Conservation (phyloP, 805 yeast genomes). For the Suhomyces pyralidae region DNA sequence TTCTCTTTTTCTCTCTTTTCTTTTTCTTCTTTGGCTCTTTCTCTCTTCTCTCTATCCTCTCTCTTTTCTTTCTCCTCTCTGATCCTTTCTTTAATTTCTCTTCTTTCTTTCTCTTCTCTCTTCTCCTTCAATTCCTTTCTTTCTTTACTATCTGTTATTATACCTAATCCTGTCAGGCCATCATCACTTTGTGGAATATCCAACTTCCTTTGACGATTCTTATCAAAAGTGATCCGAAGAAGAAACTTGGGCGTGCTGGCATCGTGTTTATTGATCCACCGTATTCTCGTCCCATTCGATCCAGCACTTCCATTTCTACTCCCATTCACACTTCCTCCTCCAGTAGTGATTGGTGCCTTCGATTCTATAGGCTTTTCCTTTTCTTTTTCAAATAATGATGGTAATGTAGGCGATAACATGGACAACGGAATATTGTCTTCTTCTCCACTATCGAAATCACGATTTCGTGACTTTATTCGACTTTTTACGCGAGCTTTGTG, state of each 20-base stretch:
- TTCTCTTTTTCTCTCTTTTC: constrained; percentile 3
- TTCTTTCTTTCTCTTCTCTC: constrained; percentile 2
- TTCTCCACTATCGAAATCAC: constrained; percentile 8
- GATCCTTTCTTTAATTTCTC: constrained; percentile 2
- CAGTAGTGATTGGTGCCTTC: not conserved
- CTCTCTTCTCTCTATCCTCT: not conserved
- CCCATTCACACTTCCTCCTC: not conserved
- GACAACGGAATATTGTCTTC: constrained; percentile 29
- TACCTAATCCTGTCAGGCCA: constrained; percentile 11
- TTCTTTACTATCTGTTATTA: constrained; percentile 3
- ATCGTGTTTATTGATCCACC: constrained; percentile 30
- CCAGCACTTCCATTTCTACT: not conserved
- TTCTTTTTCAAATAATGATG: constrained; percentile 20
- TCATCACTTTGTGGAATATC: constrained; percentile 2
- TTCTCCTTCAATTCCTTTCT: not conserved
- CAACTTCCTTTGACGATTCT: constrained; percentile 14
- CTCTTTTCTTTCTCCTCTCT: constrained; percentile 2
- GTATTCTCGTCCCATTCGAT: constrained; percentile 6
- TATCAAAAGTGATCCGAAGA: constrained; percentile 22
- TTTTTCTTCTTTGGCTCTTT: not conserved
- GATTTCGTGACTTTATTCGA: not conserved
- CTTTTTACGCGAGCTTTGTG: not conserved
- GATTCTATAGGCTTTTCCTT: not conserved
- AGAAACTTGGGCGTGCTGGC: constrained; percentile 22
- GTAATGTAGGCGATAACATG: constrained; percentile 33